Evolutionary conservation across 257 asterid genomes (phyloP).

Genomic region (Rhazya stricta): DNA sequence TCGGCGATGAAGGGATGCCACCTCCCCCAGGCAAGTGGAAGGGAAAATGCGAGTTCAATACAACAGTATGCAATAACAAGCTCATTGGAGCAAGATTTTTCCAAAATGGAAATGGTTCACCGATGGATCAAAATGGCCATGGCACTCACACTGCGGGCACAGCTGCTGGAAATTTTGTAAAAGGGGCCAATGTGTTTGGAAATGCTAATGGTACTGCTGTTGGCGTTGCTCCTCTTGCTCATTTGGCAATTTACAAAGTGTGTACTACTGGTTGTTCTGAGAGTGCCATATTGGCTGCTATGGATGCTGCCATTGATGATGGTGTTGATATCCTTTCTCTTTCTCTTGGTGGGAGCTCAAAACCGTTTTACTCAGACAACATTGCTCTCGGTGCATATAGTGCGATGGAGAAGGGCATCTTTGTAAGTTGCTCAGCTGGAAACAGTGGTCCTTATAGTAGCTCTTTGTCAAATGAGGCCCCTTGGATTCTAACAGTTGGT

Average conservation of each 20-base stretch:
- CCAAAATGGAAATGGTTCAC: neutral
- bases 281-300: constrained; percentile 26
- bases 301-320: constrained; percentile 32
- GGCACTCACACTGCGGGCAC: constrained; percentile 46
- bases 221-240: constrained; percentile 47
- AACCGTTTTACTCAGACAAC: neutral
- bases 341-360: neutral
- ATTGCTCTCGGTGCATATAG: constrained; percentile 13
- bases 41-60: constrained; percentile 38
- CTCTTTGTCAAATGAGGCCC: constrained; percentile 6
- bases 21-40: constrained; percentile 46
- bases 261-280: constrained; percentile 19
- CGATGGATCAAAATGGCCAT: constrained; percentile 24
- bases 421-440: constrained; percentile 17
- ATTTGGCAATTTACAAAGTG: constrained; percentile 38
- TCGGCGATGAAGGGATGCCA: constrained; percentile 41
- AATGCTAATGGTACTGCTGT: constrained; percentile 38
- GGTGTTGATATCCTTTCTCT: constrained; percentile 15
- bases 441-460: neutral
- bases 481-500: constrained; percentile 17
- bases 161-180: constrained; percentile 41
- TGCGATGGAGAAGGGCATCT: constrained; percentile 12
- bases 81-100: constrained; percentile 38
- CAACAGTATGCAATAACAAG: constrained; percentile 41
- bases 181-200: constrained; percentile 28